Evolutionary conservation across 2,329 filamentous ascomycete genomes (phyloP), one percentile per base, ranked within the genome.

Genomic region (Dryadomyces sulphureus): DNA sequence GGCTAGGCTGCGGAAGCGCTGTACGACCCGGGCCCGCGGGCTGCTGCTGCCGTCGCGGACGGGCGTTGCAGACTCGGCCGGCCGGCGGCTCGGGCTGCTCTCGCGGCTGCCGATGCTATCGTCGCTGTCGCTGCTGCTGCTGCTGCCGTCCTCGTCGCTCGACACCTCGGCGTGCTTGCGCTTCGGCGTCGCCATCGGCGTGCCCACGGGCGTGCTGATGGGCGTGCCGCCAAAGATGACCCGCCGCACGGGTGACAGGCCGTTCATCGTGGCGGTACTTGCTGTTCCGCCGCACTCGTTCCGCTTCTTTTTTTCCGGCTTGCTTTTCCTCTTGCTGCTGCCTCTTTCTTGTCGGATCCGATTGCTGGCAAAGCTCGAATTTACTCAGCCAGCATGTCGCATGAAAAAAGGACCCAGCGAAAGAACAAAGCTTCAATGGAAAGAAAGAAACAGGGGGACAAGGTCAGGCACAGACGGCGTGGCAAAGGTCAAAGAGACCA

Each of bases 21-120:
- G 67, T 35, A 67, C 69, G 36, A 77, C 70, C 45, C 60, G 67
- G 38, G 68, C 68, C 45, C 67, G 65, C n/a, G 73, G 72, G 51
- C 73, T 77, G 51, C 59, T 65, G 54, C 61, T 67, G 48, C 70
- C 72, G 43, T 72, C 70, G 25, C 38, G 32, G 9, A 14, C 19
- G 2, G 25, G 25, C n/a, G 24, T 22, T 4, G 25, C 40, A 34
- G 9, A 16, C 7, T 12, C 11, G 1, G 36, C 14, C 36, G 36
- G 19, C 14, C 8, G 20, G 17, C 17, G 16, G 17, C 27, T 32
- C 9, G 27, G 27, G 27, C 27, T 32, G 38, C 20, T 24, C 20
- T 8, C 12, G 20, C 20, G 12, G 21, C 12, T 24, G 38, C 38
- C 17, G n/a, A 44, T 20, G 32, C 5, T n/a, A 21, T 24, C 20